phyloP scores from a whole-genome alignment of 768 basidiomycete species.

The Mycena vulgaris region DNA sequence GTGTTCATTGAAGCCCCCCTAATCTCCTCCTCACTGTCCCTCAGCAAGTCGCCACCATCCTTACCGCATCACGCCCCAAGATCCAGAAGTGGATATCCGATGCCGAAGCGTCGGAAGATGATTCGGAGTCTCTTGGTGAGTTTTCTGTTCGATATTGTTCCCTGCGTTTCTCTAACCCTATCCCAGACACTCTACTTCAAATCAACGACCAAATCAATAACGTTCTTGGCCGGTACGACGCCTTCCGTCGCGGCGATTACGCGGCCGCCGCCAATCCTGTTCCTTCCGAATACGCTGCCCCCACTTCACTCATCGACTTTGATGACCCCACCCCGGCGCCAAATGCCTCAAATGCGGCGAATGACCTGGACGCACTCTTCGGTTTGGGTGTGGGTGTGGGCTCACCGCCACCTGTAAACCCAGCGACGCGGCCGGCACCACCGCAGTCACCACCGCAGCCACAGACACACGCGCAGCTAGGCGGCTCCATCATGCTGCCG shows the following conservation, averaged over 20 bases:
- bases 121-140: conserved; percentile 91
- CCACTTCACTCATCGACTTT: conserved; percentile 82
- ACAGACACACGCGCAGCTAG: conserved; percentile 43
- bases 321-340: conserved; percentile 64
- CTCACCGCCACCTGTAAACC: conserved; percentile 43
- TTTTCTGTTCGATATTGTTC: conserved; percentile 16
- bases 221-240: conserved; percentile 90
- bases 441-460: conserved; percentile 28
- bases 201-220: conserved; percentile 99
- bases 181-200: conserved; percentile 90
- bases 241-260: conserved; percentile 94
- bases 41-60: conserved; percentile 91
- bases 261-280: conserved; percentile 76
- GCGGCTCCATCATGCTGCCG: conserved; percentile 60
- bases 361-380: conserved; percentile 80
- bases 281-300: conserved; percentile 68
- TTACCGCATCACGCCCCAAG: conserved; percentile 89
- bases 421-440: conserved; percentile 45
- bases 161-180: background rate
- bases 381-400: conserved; percentile 41
- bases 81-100: conserved; percentile 99
- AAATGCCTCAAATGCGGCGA: conserved; percentile 42
- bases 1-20: conserved; percentile 47
- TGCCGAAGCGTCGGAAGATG: conserved; percentile 90
- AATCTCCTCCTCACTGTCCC: conserved; percentile 10